phyloP scores from a whole-genome alignment of 352 stramenopile species.

The Globisporangium iwayamae region DNA sequence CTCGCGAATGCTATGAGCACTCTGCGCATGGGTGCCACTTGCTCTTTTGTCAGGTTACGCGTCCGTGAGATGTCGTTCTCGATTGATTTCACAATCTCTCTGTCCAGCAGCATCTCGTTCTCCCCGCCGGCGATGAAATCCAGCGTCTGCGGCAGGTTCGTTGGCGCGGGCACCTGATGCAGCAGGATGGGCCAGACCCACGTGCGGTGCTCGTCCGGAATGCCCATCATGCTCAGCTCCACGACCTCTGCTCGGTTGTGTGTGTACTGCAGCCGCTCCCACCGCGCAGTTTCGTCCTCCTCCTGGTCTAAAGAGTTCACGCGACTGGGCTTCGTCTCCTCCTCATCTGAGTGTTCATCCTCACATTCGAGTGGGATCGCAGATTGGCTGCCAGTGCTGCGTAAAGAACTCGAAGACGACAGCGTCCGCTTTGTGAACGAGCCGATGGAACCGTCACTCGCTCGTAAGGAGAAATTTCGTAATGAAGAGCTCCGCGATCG shows the following conservation, averaged over 20 bases:
- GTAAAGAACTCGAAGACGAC: constrained; percentile 54
- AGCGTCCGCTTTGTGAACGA: constrained; percentile 43
- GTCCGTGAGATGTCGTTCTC: constrained; percentile 80
- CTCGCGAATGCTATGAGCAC: constrained; percentile 73
- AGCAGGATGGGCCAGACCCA: constrained; percentile 80
- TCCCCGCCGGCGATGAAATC: constrained; percentile 25
- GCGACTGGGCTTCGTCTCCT: constrained; percentile 6
- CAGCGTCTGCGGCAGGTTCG: constrained; percentile 31
- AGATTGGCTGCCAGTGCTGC: constrained; percentile 39
- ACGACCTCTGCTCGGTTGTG: constrained; percentile 27
- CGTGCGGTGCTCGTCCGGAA: constrained; percentile 57
- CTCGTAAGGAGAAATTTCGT: constrained; percentile 44
- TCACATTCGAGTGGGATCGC: constrained; percentile 17
- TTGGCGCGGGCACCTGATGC: constrained; percentile 30
- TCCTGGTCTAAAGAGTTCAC: neutral
- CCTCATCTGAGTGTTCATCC: constrained; percentile 20
- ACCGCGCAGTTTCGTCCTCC: constrained; percentile 34
- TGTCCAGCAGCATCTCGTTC: constrained; percentile 46
- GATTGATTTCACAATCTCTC: constrained; percentile 73
- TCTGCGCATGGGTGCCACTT: constrained; percentile 54
- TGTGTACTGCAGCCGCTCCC: constrained; percentile 37
- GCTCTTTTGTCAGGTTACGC: constrained; percentile 46
- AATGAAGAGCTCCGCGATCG: constrained; percentile 65
- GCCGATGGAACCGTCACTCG: constrained; percentile 28
- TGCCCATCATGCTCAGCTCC: constrained; percentile 42